Base-by-base conservation (phyloP, 2,329 filamentous ascomycete species). In the Epichloe bromicola region DNA sequence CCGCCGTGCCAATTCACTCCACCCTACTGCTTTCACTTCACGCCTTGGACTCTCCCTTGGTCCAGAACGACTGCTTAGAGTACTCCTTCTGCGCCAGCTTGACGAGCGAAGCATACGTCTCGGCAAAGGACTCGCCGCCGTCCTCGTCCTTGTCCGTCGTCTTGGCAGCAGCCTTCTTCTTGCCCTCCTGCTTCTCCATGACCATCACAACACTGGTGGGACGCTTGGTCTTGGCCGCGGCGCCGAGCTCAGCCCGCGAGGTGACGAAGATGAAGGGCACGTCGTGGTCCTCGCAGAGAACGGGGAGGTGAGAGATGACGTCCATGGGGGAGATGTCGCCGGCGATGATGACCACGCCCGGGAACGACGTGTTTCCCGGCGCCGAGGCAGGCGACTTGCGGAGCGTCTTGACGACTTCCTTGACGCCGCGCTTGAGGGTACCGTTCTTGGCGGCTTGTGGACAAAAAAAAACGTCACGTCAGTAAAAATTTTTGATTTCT, bases 321-420 rank as follows among this genome's bases (percentile, higher is more conserved):
- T 98, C 93, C 83, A 93, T 91, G 58, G 93, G 49, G 49, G 88
- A 95, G 74, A 98, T 97, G 71, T 98, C 93, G 61, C 88, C 93
- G 37, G 93, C 93, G 60, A 98, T 88, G 67, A 98, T 76, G 62
- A 96, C 88, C 59, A 98, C 78, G 58, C 82, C 78, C 43, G 86
- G 83, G 63, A 82, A 75, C 50, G 78, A 68, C 49, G 78, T 74
- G 64, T 79, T 74, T 57, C 80, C 77, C 54, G 81, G 78, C n/a
- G 81, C 79, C 52, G 82, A 79, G 60, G 80, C 70, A 52, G 86
- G 78, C 14, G 88, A 91, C 75, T 97, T 97, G 74, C 93, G 89
- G 61, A 98, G 86, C 36, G 90, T 86, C 75, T 98, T 98, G 74
- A 97, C 90, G 65, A 95, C 91, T 74, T 98, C 93, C 73, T 98